These are phyloP conservation scores for Pisolithus tinctorius DNA, from an alignment of 768 basidiomycete species.

Conservation along the genomic window DNA sequence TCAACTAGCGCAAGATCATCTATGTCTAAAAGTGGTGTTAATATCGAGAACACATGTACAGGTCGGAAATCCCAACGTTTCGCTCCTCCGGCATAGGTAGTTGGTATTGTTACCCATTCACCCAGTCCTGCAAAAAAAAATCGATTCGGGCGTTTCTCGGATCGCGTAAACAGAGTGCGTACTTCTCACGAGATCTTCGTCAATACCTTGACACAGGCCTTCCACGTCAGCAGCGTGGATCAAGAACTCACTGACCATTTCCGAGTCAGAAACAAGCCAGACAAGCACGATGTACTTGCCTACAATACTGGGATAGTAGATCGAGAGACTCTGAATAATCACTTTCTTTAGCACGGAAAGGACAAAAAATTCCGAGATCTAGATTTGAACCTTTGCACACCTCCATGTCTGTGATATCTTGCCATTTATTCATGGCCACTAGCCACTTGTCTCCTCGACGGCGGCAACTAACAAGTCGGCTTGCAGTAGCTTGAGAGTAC, in stretches of 20 bases:
- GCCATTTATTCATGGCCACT: slow-evolving; percentile 99
- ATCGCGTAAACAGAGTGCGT: slow-evolving; percentile 20
- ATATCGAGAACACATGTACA: slow-evolving; percentile 1
- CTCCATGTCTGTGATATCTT: slow-evolving; percentile 90
- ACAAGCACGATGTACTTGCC: slow-evolving; percentile 34
- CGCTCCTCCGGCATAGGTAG: slow-evolving; percentile 96
- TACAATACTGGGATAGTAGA: slow-evolving; percentile 74
- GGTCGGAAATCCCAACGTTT: slow-evolving; percentile 46
- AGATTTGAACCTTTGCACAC: slow-evolving; percentile 61
- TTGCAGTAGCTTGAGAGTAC: background rate
- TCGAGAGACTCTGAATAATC: slow-evolving; percentile 65
- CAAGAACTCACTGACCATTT: slow-evolving; percentile 68
- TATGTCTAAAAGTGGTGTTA: slow-evolving; percentile 44
- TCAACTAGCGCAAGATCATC: slow-evolving; percentile 79
- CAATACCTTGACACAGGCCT: slow-evolving; percentile 93
- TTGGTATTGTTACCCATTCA: slow-evolving; percentile 85
- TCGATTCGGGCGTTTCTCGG: slow-evolving; percentile 7
- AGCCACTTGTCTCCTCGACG: slow-evolving; percentile 72
- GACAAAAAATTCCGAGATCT: background rate
- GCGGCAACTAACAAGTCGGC: slow-evolving; percentile 59
- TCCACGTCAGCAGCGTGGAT: slow-evolving; percentile 99
- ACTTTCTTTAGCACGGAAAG: background rate
- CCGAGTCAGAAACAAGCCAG: slow-evolving; percentile 8
- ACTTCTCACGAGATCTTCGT: slow-evolving; percentile 81
- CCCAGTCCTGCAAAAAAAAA: slow-evolving; percentile 56